These are phyloP conservation scores for Talaromyces sp. DNA, from an alignment of 2,329 filamentous ascomycete genomes.

Conservation along the genomic window DNA sequence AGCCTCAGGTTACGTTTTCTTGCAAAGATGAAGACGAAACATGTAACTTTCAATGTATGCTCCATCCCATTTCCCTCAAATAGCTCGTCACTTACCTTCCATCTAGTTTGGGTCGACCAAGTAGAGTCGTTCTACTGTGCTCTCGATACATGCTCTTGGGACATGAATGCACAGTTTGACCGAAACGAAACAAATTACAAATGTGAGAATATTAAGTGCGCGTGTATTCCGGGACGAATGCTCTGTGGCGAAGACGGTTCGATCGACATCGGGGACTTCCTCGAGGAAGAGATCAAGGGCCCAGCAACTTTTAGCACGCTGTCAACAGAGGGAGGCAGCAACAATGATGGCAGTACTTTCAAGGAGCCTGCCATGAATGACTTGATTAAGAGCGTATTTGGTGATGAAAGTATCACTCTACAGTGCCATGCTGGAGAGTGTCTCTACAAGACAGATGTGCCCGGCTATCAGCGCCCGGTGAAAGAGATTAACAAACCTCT, in stretches of 20 bases:
- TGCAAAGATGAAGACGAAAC: slow-evolving; percentile 68
- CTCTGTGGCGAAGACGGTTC: slow-evolving; percentile 88
- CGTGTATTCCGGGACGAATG: slow-evolving; percentile 85
- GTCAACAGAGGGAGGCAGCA: slow-evolving; percentile 49
- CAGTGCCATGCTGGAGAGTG: slow-evolving; percentile 84
- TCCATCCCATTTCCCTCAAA: slow-evolving; percentile 22
- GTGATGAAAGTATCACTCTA: slow-evolving; percentile 81
- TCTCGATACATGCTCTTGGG: slow-evolving; percentile 72
- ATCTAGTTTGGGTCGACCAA: slow-evolving; percentile 84
- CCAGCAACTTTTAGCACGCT: slow-evolving; percentile 77
- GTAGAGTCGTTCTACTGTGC: slow-evolving; percentile 95
- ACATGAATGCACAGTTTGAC: slow-evolving; percentile 59
- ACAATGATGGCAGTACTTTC: slow-evolving; percentile 72
- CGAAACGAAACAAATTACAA: slow-evolving; percentile 79
- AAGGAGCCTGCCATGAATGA: slow-evolving; percentile 89
- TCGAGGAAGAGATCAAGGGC: slow-evolving; percentile 74
- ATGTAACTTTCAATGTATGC: slow-evolving; percentile 91
- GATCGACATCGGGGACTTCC: slow-evolving; percentile 85
- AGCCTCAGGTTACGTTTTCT: slow-evolving; percentile 90
- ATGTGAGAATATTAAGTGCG: slow-evolving; percentile 79
- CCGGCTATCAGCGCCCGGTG: slow-evolving; percentile 79
- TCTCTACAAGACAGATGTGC: slow-evolving; percentile 84
- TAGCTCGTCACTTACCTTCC: slow-evolving; percentile 19
- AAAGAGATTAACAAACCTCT: slow-evolving; percentile 96
- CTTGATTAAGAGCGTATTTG: slow-evolving; percentile 81